Percentiles rank a stretch among this genome's conserved stretches.
These are phyloP conservation scores for Plasmopara muralis DNA, from an alignment of 352 stramenopile genomes.

Conservation along the genomic window DNA sequence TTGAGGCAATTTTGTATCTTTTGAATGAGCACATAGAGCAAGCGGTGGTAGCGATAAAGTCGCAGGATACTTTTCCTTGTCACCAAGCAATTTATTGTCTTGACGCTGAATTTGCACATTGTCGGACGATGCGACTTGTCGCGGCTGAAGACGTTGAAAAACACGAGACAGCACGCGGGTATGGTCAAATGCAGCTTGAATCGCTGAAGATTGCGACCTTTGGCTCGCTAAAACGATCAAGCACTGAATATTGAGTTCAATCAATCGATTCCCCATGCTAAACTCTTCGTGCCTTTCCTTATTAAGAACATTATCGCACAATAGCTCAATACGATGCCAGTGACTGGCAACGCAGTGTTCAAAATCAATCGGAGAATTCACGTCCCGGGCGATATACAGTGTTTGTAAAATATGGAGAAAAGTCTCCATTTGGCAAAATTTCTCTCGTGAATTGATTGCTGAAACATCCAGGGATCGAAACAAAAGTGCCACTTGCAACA, in stretches of 20 bases:
- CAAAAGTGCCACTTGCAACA: conserved; percentile 9
- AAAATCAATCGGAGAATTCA: conserved; percentile 16
- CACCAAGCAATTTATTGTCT: neutral
- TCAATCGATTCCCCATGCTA: conserved; percentile 11
- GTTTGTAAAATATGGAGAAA: conserved; percentile 26
- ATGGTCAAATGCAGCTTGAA: conserved; percentile 26
- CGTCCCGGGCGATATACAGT: conserved; percentile 25
- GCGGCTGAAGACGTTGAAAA: conserved; percentile 14
- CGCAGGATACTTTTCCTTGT: neutral
- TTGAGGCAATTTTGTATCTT: conserved; percentile 7
- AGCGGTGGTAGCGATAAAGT: conserved; percentile 13
- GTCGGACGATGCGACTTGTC: neutral
- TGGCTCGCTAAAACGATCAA: conserved; percentile 31
- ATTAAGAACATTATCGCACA: conserved; percentile 17
- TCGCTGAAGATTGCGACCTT: conserved; percentile 17
- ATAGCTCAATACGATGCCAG: conserved; percentile 23
- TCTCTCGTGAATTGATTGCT: conserved; percentile 1
- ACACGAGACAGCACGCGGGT: conserved; percentile 17
- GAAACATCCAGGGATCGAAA: conserved; percentile 12
- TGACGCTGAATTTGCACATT: neutral
- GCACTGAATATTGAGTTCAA: conserved; percentile 34
- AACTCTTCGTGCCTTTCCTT: conserved; percentile 15
- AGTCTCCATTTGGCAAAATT: conserved; percentile 20
- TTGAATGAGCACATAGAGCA: conserved; percentile 6
- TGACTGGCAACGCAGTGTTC: conserved; percentile 25